Base-by-base conservation (phyloP, 1,284 basidiomycete genomes). In the Pulchroboletus neoregius region DNA sequence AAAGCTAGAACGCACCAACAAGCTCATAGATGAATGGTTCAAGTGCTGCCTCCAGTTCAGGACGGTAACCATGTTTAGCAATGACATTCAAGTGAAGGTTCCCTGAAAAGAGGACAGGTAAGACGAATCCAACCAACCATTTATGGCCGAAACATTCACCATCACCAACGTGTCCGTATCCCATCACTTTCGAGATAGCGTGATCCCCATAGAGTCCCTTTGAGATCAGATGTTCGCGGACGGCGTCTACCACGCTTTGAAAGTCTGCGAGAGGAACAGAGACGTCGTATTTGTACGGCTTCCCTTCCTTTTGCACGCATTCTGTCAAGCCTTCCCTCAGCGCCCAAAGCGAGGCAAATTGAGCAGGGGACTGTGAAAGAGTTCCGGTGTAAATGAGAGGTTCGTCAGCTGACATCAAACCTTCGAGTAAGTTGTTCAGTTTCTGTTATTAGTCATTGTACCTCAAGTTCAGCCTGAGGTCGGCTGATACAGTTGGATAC, bases 21-120 rank as follows among this genome's bases (percentile, higher is more conserved):
- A 96, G 79, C 68, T 99, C 94, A 66, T 95, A 99, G 28, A 99
- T 80, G 67, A 91, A 98, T 6, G 95, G 95, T 65, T 99, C 96
- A 20, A 99, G 77, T 10, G 91, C 87, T 39, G 78, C 78, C 64
- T 94, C 86, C 39, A 97, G 82, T 65, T 94, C 91, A 2, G 81
- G 76, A 3, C 85, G 81, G 67, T 94, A 99, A 30, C 79, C 72
- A 45, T 85, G 41, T 71, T 65, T 68, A 0, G 94, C 94, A n/a
- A 94, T 80, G 41, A 95, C 80, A 67, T 99, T 99, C 64, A 99
- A 71, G 64, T 99, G 95, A 42, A 99, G 68, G 62, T 99, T 99
- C 11, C 92, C 91, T 93, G 56, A 11, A 39, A 43, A 48, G 10
- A 20, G 10, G 2, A 3, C 22, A 16, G 10, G 26, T 52, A 9